Evolutionary conservation across 164 flowering plant genomes (phyloP), one percentile per base, ranked within the genome.

Genomic region (Sedum album): DNA sequence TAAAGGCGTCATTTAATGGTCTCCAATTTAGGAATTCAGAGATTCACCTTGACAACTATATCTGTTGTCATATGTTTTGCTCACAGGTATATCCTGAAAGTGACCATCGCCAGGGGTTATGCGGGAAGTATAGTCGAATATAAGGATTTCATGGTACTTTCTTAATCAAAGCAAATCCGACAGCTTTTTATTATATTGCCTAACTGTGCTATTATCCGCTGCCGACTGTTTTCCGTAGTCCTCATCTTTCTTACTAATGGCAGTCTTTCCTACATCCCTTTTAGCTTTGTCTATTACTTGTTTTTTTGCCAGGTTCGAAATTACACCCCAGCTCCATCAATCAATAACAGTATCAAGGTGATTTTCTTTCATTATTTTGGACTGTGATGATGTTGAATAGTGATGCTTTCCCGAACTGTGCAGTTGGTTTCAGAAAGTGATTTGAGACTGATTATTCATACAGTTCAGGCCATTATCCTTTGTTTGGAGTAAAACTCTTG

Each of bases 301-400:
- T 73, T 65, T 63, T 62, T 53, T 67, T 28, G 65, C 72, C 85
- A 93, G 96, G 96, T 90, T 64, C 88, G 88, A 65, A 93, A 93
- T 70, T 88, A 84, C 73, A 75, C 86, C 35, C 90, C 92, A 61
- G 75, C 75, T 69, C 96, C 98, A 68, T 66, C 91, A 66, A 82
- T 90, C 65, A 93, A 93, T 79, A 93, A 84, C 77, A 93, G 96
- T 69, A 90, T 93, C 73, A 93, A 93, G 98, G 98, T 93, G 63
- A 78, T 84, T 74, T 49, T 17, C 17, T 25, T 62, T 28, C 18
- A 26, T 21, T 46, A 6, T 11, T 68, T 35, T 21, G 20, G 39
- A 6, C 33, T 55, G 21, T 11, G 15, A 55, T 66, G 11, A 14
- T 20, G 17, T 31, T 28, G 39, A 35, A 35, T 11, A 13, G 15